Percentiles rank a stretch among this genome's conserved stretches.
Evolutionary conservation across 306 rosid genomes (phyloP).

Genomic region (peach (Prunus persica)): Prunus_persica_NCBIv2 NC_034013.1:4254501-4255000

Average conservation of each 20-base stretch:
- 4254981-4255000: slow-evolving; percentile 88
- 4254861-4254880: background rate
- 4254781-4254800: slow-evolving; percentile 26
- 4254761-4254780: slow-evolving; percentile 73
- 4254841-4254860: background rate
- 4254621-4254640: background rate
- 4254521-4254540: background rate
- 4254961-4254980: background rate
- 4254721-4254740: slow-evolving; percentile 58
- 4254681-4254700: slow-evolving; percentile 46
- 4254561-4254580: slow-evolving; percentile 1
- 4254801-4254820: background rate
- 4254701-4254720: slow-evolving; percentile 47
- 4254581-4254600: background rate
- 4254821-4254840: too few relatives aligned
- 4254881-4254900: background rate
- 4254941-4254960: background rate
- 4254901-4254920: background rate
- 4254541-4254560: background rate
- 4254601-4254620: background rate
- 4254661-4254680: background rate
- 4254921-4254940: background rate
- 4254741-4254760: slow-evolving; percentile 79
- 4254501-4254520: slow-evolving; percentile 7
- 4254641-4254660: background rate